Conservation (phyloP, 768 basidiomycete genomes). For the Tubosaeta brunneosetosa region DNA sequence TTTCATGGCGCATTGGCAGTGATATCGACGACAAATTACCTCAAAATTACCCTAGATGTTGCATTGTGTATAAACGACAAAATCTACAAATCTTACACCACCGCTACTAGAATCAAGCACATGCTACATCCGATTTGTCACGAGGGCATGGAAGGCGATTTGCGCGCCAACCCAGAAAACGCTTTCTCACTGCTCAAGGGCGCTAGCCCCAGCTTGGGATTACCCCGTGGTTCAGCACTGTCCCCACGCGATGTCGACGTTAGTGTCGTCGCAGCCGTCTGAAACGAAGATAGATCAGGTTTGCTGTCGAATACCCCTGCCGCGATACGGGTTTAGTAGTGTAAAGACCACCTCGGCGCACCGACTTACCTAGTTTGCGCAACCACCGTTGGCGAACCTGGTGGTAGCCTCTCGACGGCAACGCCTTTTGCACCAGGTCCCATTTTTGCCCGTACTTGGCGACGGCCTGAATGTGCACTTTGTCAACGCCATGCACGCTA, state of each 20-base stretch:
- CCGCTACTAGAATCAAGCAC: slow-evolving; percentile 11
- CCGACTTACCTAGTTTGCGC: slow-evolving; percentile 31
- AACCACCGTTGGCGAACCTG: slow-evolving; percentile 43
- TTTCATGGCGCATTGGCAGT: too few relatives aligned
- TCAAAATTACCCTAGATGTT: not conserved
- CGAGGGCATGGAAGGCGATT: slow-evolving; percentile 16
- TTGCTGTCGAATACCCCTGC: slow-evolving; percentile 36
- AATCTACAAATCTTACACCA: slow-evolving; percentile 5
- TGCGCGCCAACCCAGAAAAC: slow-evolving; percentile 23
- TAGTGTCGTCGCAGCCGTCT: slow-evolving; percentile 22
- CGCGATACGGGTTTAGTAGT: not conserved
- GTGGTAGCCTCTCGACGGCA: slow-evolving; percentile 39
- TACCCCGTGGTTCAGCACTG: slow-evolving; percentile 26
- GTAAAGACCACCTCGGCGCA: not conserved
- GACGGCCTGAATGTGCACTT: slow-evolving; percentile 27
- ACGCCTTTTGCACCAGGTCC: slow-evolving; percentile 39
- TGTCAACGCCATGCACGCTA: not conserved
- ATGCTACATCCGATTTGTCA: slow-evolving; percentile 7
- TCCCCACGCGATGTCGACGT: slow-evolving; percentile 12
- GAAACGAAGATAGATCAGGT: slow-evolving; percentile 31
- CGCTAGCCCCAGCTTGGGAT: slow-evolving; percentile 35
- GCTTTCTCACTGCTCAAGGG: slow-evolving; percentile 35
- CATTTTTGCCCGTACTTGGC: slow-evolving; percentile 37
- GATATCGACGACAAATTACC: not conserved
- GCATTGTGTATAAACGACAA: not conserved